A percentile compares a stretch with the other conserved stretches of the same genome.
phyloP scores from a whole-genome alignment of 2,329 filamentous ascomycete species.

The Macrophomina phaseolina region DNA sequence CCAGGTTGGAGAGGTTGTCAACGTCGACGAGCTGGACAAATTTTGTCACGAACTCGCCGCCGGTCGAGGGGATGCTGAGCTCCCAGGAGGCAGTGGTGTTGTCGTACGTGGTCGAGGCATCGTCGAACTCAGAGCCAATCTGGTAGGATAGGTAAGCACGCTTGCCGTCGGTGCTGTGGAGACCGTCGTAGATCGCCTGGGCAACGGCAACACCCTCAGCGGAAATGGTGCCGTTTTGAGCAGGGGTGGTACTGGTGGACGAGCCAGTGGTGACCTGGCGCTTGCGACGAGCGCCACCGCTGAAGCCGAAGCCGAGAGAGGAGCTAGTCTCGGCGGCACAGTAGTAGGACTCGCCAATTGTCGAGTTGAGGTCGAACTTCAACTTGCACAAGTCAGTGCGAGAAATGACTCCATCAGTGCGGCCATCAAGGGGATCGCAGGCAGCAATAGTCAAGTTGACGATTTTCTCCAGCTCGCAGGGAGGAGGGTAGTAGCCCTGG shows the following conservation, averaged over 20 bases:
- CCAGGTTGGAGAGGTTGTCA: conserved; percentile 29
- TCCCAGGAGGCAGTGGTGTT: conserved; percentile 39
- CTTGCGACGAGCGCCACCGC: conserved; percentile 14
- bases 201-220: conserved; percentile 38
- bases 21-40: conserved; percentile 44
- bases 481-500: conserved; percentile 49
- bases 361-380: conserved; percentile 53
- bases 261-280: conserved; percentile 14
- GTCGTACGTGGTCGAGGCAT: conserved; percentile 46
- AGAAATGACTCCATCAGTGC: conserved; percentile 60
- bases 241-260: conserved; percentile 31
- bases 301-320: conserved; percentile 32
- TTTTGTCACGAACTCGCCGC: conserved; percentile 51
- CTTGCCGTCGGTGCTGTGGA: conserved; percentile 47
- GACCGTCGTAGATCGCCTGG: conserved; percentile 40
- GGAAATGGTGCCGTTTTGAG: conserved; percentile 42
- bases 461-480: conserved; percentile 57
- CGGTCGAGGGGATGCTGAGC: conserved; percentile 40
- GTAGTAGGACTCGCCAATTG: conserved; percentile 55
- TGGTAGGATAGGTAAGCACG: conserved; percentile 52
- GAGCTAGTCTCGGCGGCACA: conserved; percentile 41
- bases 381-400: conserved; percentile 56
- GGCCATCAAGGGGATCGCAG: conserved; percentile 63
- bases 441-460: conserved; percentile 60
- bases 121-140: conserved; percentile 38